Conservation (phyloP, 139 green algal species). For the Mesotaenium endlicherianum region DNA sequence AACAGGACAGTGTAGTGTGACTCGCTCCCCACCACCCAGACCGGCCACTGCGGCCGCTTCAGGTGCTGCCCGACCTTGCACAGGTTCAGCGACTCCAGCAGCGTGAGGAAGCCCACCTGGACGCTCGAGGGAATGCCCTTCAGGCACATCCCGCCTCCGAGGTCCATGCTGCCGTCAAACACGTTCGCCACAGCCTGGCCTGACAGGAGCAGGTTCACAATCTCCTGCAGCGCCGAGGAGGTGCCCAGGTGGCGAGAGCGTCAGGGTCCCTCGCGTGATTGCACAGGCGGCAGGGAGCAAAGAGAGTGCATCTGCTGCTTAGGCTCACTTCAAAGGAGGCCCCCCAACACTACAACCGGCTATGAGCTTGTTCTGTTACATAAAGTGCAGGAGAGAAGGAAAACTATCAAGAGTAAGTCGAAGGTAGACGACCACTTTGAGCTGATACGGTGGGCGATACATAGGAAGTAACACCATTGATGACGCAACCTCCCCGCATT, state of each 20-base stretch:
- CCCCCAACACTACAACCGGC: too few relatives aligned
- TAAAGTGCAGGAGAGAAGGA: too few relatives aligned
- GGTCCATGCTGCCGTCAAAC: conserved; percentile 53
- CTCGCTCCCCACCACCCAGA: conserved; percentile 56
- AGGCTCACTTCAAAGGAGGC: background rate
- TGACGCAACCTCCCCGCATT: too few relatives aligned
- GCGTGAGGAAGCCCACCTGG: conserved; percentile 53
- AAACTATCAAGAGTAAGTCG: too few relatives aligned
- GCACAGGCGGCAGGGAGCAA: background rate
- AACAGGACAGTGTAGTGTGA: conserved; percentile 50
- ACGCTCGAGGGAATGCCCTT: conserved; percentile 37
- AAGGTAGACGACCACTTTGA: too few relatives aligned
- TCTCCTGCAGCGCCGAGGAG: conserved; percentile 24
- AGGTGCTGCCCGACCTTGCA: conserved; percentile 52
- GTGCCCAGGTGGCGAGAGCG: too few relatives aligned
- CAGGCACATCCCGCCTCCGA: conserved; percentile 46
- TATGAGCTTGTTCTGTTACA: too few relatives aligned
- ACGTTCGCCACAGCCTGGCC: conserved; percentile 54
- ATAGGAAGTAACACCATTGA: too few relatives aligned
- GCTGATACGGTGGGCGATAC: too few relatives aligned
- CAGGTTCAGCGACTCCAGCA: conserved; percentile 53
- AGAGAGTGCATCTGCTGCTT: background rate
- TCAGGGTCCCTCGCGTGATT: background rate
- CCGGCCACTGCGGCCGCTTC: conserved; percentile 47
- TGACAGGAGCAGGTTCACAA: conserved; percentile 56